Evolutionary conservation across 139 green algal genomes (phyloP).

Genomic region (Mychonastes homosphaera): DNA sequence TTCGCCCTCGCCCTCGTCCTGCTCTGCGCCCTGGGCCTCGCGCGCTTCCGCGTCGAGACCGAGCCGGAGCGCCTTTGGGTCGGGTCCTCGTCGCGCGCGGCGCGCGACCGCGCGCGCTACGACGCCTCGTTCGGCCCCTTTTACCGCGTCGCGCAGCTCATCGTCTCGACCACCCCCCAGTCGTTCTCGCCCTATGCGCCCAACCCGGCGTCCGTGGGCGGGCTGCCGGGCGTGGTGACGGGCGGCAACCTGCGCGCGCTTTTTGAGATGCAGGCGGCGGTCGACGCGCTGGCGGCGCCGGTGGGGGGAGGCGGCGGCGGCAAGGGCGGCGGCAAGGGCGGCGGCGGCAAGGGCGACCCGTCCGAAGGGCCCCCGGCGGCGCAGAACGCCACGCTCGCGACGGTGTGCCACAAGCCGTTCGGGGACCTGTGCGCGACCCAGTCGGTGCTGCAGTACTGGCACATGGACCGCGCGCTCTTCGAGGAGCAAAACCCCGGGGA

Average conservation of each 20-base stretch:
- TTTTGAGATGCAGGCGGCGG: slow-evolving; percentile 69
- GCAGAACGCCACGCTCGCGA: slow-evolving; percentile 40
- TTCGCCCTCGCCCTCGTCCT: slow-evolving; percentile 25
- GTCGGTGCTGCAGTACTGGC: slow-evolving; percentile 83
- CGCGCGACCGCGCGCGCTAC: slow-evolving; percentile 50
- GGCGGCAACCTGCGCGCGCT: slow-evolving; percentile 36
- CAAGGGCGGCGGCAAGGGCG: too few relatives aligned
- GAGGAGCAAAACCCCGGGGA: too few relatives aligned
- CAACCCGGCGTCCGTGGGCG: slow-evolving; percentile 10
- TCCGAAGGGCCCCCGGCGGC: background rate
- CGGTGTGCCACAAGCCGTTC: slow-evolving; percentile 81
- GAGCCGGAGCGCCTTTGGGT: slow-evolving; percentile 69
- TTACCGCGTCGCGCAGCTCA: slow-evolving; percentile 76
- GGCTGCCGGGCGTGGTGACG: slow-evolving; percentile 54
- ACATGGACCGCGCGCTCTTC: slow-evolving; percentile 49
- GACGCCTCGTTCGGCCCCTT: slow-evolving; percentile 81
- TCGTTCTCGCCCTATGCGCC: slow-evolving; percentile 4
- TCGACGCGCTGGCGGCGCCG: slow-evolving; percentile 28
- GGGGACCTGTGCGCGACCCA: slow-evolving; percentile 65
- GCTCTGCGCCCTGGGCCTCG: slow-evolving; percentile 37
- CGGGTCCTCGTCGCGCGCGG: slow-evolving; percentile 20
- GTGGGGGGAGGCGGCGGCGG: background rate
- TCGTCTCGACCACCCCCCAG: slow-evolving; percentile 34
- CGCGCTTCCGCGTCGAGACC: slow-evolving; percentile 40
- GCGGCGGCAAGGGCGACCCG: too few relatives aligned